Percentiles rank a stretch among this genome's conserved stretches.
Conservation (phyloP, 1,284 basidiomycete species). For the Coniferiporia sulphurascens region DNA sequence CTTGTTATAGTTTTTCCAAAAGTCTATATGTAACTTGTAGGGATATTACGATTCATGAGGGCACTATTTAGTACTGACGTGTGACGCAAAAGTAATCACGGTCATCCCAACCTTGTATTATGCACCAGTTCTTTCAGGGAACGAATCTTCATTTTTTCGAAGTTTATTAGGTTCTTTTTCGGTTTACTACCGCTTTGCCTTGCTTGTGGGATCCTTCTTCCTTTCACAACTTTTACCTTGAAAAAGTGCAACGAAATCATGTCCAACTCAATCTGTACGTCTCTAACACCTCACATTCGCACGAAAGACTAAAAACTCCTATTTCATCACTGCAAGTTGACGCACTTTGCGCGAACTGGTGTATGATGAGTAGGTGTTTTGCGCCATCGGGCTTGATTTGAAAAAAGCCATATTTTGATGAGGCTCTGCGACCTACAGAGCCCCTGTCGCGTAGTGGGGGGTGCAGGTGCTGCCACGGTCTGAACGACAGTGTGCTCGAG, state of each 20-base stretch:
- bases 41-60: too few species aligned
- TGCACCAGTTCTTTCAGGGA: too few species aligned
- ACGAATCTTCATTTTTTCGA: too few species aligned
- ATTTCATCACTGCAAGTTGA: background rate
- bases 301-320: background rate
- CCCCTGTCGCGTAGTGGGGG: conserved; percentile 6
- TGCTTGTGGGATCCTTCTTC: too few species aligned
- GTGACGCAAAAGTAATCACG: too few species aligned
- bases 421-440: background rate
- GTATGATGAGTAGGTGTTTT: conserved; percentile 11
- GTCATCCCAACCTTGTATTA: too few species aligned
- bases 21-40: too few species aligned
- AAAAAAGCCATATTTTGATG: background rate
- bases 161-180: too few species aligned
- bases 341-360: conserved; percentile 4
- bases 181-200: too few species aligned
- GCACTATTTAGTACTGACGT: too few species aligned
- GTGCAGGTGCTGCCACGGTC: background rate
- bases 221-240: too few species aligned
- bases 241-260: background rate
- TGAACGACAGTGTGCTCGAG: conserved; percentile 9
- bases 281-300: background rate
- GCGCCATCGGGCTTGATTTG: background rate
- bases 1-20: too few species aligned
- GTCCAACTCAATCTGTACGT: background rate